These are phyloP conservation scores for Pythium rishiriense DNA, from an alignment of 352 stramenopile genomes.

Conservation along the genomic window DNA sequence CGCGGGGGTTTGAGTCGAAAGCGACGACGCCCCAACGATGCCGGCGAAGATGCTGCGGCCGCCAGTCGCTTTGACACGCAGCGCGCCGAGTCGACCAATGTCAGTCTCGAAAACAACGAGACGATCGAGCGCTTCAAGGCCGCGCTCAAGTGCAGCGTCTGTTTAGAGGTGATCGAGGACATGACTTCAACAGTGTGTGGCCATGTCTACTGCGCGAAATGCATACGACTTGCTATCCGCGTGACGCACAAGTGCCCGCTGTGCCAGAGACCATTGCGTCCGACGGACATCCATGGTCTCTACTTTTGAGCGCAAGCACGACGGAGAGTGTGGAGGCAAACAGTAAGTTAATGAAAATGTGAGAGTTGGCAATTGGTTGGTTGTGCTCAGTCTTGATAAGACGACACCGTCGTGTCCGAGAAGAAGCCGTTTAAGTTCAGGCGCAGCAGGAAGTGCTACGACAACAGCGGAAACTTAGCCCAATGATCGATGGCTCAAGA, in stretches of 20 bases:
- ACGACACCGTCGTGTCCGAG: slow-evolving; percentile 5
- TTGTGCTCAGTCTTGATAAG: neutral
- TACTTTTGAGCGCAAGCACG: slow-evolving; percentile 56
- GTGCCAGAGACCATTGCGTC: slow-evolving; percentile 59
- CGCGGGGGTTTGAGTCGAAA: slow-evolving; percentile 40
- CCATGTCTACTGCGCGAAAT: slow-evolving; percentile 79
- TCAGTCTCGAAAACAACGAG: slow-evolving; percentile 79
- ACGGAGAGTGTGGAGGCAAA: neutral
- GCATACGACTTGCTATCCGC: slow-evolving; percentile 67
- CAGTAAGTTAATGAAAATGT: slow-evolving; percentile 26
- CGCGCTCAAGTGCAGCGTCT: slow-evolving; percentile 83
- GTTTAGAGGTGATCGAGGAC: slow-evolving; percentile 70
- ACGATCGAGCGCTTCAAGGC: slow-evolving; percentile 72
- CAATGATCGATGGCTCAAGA: neutral
- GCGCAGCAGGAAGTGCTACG: slow-evolving; percentile 52
- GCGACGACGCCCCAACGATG: slow-evolving; percentile 18
- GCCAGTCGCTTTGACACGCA: slow-evolving; percentile 33
- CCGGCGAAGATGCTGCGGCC: neutral
- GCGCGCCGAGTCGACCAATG: slow-evolving; percentile 61
- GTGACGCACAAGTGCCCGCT: slow-evolving; percentile 75
- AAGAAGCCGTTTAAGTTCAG: slow-evolving; percentile 60
- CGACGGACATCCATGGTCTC: slow-evolving; percentile 75
- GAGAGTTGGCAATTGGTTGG: slow-evolving; percentile 5
- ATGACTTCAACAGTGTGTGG: slow-evolving; percentile 83
- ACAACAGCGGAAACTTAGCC: neutral